phyloP scores from a whole-genome alignment of 2,329 filamentous ascomycete species.

The Fusarium coffeatum region DNA sequence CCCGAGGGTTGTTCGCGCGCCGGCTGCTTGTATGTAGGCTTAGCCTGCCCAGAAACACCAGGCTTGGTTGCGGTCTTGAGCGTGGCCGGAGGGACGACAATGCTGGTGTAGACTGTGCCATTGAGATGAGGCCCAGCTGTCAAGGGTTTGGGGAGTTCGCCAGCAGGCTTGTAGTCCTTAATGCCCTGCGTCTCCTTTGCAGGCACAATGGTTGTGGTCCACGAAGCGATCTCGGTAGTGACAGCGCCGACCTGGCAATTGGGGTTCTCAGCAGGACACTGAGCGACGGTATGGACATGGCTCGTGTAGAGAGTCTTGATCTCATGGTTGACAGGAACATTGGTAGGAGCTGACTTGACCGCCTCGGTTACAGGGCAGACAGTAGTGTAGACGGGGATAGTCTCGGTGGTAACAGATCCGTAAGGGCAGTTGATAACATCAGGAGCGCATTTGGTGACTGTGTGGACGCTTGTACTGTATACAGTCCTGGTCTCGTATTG shows the following conservation, averaged over 20 bases:
- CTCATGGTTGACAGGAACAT: constrained; percentile 31
- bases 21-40: constrained; percentile 23
- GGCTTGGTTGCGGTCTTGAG: constrained; percentile 39
- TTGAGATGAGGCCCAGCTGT: constrained; percentile 22
- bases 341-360: constrained; percentile 17
- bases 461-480: constrained; percentile 65
- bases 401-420: constrained; percentile 50
- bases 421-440: constrained; percentile 62
- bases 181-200: constrained; percentile 35
- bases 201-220: constrained; percentile 34
- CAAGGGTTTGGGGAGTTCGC: constrained; percentile 20
- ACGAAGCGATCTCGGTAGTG: constrained; percentile 48
- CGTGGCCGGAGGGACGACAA: constrained; percentile 27
- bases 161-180: constrained; percentile 25
- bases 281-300: constrained; percentile 65
- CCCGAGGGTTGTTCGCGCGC: constrained; percentile 25
- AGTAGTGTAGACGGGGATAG: constrained; percentile 39
- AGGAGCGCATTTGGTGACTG: constrained; percentile 65
- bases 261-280: constrained; percentile 62
- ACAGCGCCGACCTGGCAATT: constrained; percentile 58
- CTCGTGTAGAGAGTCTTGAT: constrained; percentile 63
- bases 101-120: constrained; percentile 25
- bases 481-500: constrained; percentile 54
- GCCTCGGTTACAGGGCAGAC: constrained; percentile 31
- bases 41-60: constrained; percentile 27